These are phyloP conservation scores for Artemisia argyi DNA, from an alignment of 129 eudicot genomes.

Conservation along the genomic window DNA sequence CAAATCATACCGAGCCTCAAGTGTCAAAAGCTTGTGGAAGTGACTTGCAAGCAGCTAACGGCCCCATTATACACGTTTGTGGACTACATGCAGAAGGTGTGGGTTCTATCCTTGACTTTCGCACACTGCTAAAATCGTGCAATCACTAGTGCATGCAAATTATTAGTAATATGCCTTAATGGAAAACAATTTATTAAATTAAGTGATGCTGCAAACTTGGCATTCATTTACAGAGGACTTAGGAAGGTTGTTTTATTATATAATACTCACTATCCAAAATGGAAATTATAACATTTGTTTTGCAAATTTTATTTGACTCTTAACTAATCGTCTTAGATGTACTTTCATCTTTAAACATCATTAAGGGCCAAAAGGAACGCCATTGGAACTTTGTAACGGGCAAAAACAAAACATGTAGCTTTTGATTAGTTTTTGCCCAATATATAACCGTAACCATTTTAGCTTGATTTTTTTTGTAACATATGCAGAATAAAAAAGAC, in stretches of 20 bases:
- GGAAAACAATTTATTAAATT: not conserved
- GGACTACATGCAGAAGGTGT: slow-evolving; percentile 65
- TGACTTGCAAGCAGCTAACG: slow-evolving; percentile 75
- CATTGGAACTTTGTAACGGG: not conserved
- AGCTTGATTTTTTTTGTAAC: not conserved
- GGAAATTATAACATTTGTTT: not conserved
- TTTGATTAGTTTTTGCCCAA: not conserved
- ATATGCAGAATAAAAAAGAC: slow-evolving; percentile 61
- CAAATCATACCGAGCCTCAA: slow-evolving; percentile 59
- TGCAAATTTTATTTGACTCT: not conserved
- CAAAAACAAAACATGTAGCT: slow-evolving; percentile 7
- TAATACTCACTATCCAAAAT: not conserved
- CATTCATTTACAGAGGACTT: not conserved
- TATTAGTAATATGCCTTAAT: too few relatives aligned
- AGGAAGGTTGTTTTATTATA: not conserved
- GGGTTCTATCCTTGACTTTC: slow-evolving; percentile 5
- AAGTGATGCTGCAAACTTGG: not conserved
- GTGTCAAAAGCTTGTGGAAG: slow-evolving; percentile 77
- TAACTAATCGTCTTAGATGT: not conserved
- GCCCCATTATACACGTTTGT: slow-evolving; percentile 68
- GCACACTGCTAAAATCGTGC: not conserved
- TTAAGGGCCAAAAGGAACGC: not conserved
- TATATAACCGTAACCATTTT: not conserved
- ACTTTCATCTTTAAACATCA: not conserved
- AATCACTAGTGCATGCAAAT: slow-evolving; percentile 1